Evolutionary conservation across 306 rosid genomes (phyloP).

Genomic region (Lablab purpureus): DNA sequence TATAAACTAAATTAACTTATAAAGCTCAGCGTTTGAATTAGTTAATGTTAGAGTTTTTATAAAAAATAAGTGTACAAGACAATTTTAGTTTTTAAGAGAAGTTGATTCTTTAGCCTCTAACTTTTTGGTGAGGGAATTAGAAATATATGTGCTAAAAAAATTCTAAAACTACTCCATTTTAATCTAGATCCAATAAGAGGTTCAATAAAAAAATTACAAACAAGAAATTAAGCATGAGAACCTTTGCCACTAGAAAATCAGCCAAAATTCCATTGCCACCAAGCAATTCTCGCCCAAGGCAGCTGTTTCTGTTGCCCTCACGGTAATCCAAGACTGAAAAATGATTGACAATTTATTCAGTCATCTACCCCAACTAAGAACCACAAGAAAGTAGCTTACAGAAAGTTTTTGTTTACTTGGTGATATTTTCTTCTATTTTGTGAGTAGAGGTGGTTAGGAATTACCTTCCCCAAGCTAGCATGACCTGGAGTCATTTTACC

Average conservation of each 20-base stretch:
- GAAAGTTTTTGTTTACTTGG: not conserved
- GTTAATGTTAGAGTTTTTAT: not conserved
- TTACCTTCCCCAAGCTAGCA: constrained; percentile 92
- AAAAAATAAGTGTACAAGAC: not conserved
- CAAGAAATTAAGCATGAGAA: constrained; percentile 42
- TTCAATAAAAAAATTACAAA: constrained; percentile 1
- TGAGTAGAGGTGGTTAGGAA: not conserved
- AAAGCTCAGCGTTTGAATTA: not conserved
- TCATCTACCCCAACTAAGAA: constrained; percentile 6
- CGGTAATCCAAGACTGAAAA: constrained; percentile 86
- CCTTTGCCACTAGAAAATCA: constrained; percentile 94
- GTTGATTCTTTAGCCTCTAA: no score
- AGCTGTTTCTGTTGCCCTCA: constrained; percentile 90
- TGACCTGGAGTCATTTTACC: constrained; percentile 90
- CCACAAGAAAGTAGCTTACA: not conserved
- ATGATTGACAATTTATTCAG: constrained; percentile 3
- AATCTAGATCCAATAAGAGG: not conserved
- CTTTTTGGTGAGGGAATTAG: not conserved
- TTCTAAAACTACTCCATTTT: constrained; percentile 4
- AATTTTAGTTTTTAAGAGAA: not conserved
- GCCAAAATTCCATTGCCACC: constrained; percentile 94
- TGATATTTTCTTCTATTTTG: not conserved
- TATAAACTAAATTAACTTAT: not conserved
- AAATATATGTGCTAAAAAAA: not conserved
- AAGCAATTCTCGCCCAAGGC: constrained; percentile 87